Base-by-base conservation (phyloP, 768 basidiomycete genomes). In the Basidioascus undulatus region DNA sequence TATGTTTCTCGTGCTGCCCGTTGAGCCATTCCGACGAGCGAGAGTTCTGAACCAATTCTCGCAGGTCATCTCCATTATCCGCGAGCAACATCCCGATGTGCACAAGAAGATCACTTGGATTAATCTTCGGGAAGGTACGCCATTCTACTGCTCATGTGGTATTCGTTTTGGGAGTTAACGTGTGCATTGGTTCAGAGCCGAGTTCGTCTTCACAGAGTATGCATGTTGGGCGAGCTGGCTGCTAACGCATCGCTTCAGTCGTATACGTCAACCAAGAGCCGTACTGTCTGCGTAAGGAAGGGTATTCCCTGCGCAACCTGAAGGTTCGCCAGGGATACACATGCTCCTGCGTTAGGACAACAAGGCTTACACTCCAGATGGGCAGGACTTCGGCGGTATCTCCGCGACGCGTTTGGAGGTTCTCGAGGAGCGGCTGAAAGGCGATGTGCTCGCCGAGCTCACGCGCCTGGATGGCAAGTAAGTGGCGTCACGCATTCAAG, bases 231-330 rank as follows among this genome's bases (percentile, higher is more conserved):
- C n/a, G n/a, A n/a, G n/a, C n/a, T n/a, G n/a, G n/a, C n/a, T n/a
- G n/a, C n/a, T n/a, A n/a, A n/a, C n/a, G n/a, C n/a, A n/a, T n/a
- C n/a, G n/a, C n/a, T n/a, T 84, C 84, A 1, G 69, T 87, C 32
- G 75, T 83, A 0, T 86, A 87, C 57, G 70, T 96, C 50, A 89
- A 94, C 51, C 87, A 87, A 24, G 69, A 73, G 15, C 82, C 86
- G 0, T 94, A 84, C 57, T 94, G 87, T 48, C 51, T 67, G 8
- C 67, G 89, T 45, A 63, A 83, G 43, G 82, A 89, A 52, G 68
- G 72, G 3, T 81, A 78, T 49, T 78, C 80, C 11, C 59, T 98
- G 24, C 65, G 92, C 33, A 96, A 98, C 53, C 83, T 96, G 74
- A 92, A 87, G 66, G 79, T 74, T 77, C n/a, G n/a, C n/a, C n/a